These are phyloP conservation scores for Boletus subcaerulescens DNA, from an alignment of 768 basidiomycete species.

Conservation along the genomic window DNA sequence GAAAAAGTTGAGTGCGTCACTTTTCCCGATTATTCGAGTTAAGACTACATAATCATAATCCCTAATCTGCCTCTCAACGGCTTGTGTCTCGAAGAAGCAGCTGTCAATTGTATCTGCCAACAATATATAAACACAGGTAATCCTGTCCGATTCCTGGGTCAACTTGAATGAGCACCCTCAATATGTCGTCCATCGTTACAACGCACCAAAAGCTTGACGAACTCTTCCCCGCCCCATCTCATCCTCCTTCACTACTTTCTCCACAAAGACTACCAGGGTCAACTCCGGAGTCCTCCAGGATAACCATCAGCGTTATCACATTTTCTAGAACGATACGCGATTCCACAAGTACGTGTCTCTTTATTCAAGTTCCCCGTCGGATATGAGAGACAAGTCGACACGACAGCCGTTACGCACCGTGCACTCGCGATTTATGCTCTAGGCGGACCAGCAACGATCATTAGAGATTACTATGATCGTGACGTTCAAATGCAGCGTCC, in stretches of 20 bases:
- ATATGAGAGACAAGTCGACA: neutral
- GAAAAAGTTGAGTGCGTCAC: no score
- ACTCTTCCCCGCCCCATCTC: conserved; percentile 26
- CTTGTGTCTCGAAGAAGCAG: no score
- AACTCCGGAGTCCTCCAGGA: conserved; percentile 29
- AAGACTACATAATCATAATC: no score
- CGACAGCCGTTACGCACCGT: conserved; percentile 28
- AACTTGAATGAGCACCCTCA: neutral
- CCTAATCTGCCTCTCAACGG: no score
- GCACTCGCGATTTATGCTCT: conserved; percentile 28
- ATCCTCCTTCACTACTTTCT: conserved; percentile 22
- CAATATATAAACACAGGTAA: no score
- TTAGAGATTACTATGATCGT: conserved; percentile 26
- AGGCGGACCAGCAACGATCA: conserved; percentile 22
- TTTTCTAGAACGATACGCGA: conserved; percentile 43
- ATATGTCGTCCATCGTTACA: conserved; percentile 12
- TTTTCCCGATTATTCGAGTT: no score
- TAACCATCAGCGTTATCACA: conserved; percentile 46
- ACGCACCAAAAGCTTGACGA: conserved; percentile 9
- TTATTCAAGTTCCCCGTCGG: neutral
- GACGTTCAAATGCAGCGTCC: conserved; percentile 24
- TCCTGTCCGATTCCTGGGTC: no score
- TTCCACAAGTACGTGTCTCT: conserved; percentile 49
- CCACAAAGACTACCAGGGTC: conserved; percentile 31
- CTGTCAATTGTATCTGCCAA: no score